phyloP scores from a whole-genome alignment of 2,329 filamentous ascomycete species.

The Penicillium palitans region DNA sequence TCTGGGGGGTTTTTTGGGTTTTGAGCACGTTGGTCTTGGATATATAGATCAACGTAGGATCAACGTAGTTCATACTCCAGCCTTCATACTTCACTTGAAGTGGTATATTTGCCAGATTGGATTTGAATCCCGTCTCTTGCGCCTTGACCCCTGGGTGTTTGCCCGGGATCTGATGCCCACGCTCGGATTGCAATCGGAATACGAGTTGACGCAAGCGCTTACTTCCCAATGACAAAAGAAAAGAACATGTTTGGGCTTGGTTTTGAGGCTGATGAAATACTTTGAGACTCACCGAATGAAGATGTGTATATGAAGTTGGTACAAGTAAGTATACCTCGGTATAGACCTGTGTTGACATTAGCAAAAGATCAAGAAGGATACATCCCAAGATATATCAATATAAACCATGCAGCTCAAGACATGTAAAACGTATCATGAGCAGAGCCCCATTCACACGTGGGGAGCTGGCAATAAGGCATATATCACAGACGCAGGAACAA shows the following conservation, averaged over 20 bases:
- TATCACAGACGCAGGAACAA: constrained; percentile 9
- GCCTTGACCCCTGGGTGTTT: constrained; percentile 9
- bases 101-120: not conserved
- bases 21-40: not conserved
- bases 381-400: not conserved
- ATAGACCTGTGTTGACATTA: not conserved
- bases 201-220: constrained; percentile 16
- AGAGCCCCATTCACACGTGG: constrained; percentile 11
- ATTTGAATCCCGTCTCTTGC: not conserved
- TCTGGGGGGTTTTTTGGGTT: not conserved
- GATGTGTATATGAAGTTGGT: not conserved
- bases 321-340: not conserved
- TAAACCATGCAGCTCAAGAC: not conserved
- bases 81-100: not conserved
- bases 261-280: not conserved
- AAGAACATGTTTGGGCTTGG: not conserved
- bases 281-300: not conserved
- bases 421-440: not conserved
- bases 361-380: not conserved
- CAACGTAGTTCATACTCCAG: not conserved
- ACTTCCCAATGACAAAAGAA: not conserved
- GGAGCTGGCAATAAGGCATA: not conserved
- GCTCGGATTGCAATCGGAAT: constrained; percentile 20
- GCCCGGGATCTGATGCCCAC: constrained; percentile 2
- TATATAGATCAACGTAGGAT: not conserved